Percentiles rank a stretch among this genome's conserved stretches.
These are phyloP conservation scores for Umbelopsis ramanniana DNA, from an alignment of 192 early-diverging fungal genomes.

Conservation along the genomic window DNA sequence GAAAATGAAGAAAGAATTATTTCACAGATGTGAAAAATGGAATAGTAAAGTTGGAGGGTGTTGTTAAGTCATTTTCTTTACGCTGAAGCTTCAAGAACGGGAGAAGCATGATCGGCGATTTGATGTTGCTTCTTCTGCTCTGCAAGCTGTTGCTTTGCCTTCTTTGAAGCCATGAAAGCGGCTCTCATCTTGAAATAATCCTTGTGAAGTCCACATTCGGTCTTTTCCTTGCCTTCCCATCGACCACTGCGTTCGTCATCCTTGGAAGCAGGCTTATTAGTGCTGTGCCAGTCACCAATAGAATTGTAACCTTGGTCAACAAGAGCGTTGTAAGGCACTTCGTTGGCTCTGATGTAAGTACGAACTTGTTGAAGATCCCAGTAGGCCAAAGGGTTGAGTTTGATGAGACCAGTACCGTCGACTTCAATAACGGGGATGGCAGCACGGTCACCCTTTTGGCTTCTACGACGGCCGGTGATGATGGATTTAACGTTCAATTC, in stretches of 20 bases:
- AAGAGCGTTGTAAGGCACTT: slow-evolving; percentile 90
- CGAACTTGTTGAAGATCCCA: slow-evolving; percentile 94
- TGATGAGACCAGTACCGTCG: slow-evolving; percentile 81
- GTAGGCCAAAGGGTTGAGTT: slow-evolving; percentile 89
- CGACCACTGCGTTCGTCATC: slow-evolving; percentile 87
- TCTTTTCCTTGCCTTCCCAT: slow-evolving; percentile 87
- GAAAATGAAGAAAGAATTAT: too few relatives aligned
- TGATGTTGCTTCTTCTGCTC: slow-evolving; percentile 28
- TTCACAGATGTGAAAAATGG: too few relatives aligned
- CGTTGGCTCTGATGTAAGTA: slow-evolving; percentile 80
- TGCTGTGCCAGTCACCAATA: slow-evolving; percentile 93
- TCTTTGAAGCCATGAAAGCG: slow-evolving; percentile 74
- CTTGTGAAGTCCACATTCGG: slow-evolving; percentile 96
- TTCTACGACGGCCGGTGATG: slow-evolving; percentile 88
- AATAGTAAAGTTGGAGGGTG: too few relatives aligned
- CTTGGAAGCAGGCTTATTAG: slow-evolving; percentile 63
- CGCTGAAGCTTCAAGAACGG: slow-evolving; percentile 1
- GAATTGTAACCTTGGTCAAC: slow-evolving; percentile 91
- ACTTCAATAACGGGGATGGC: slow-evolving; percentile 81
- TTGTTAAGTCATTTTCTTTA: background rate
- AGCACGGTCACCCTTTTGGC: slow-evolving; percentile 85
- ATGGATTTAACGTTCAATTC: slow-evolving; percentile 75
- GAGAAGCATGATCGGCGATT: background rate
- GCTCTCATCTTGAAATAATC: slow-evolving; percentile 94
- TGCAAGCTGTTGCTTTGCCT: slow-evolving; percentile 62